Conservation (phyloP, 768 basidiomycete species). For the Cubamyces lactineus region DNA sequence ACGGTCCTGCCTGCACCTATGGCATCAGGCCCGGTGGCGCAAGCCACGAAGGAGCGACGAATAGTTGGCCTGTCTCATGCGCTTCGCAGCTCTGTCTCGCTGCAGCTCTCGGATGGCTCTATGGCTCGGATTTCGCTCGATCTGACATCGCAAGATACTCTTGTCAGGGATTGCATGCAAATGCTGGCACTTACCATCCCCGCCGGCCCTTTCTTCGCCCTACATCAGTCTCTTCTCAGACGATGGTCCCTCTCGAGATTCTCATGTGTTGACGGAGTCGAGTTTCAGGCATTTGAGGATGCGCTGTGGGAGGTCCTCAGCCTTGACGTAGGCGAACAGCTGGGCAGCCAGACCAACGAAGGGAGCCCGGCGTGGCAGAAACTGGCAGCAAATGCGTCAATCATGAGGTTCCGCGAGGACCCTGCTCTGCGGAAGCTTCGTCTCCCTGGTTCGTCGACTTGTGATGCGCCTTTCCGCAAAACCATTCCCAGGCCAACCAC, state of each 20-base stretch:
- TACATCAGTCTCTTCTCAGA: conserved; percentile 60
- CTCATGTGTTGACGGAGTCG: conserved; percentile 46
- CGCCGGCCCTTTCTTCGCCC: conserved; percentile 51
- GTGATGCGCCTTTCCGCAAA: background rate
- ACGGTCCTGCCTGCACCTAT: background rate
- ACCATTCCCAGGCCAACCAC: conserved; percentile 39
- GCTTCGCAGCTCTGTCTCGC: conserved; percentile 53
- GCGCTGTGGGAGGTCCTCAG: conserved; percentile 56
- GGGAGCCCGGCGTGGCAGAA: conserved; percentile 47
- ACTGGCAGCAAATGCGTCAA: conserved; percentile 48
- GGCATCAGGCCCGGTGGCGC: background rate
- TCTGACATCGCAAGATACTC: conserved; percentile 53
- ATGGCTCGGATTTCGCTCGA: conserved; percentile 53
- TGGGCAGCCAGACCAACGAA: conserved; percentile 15
- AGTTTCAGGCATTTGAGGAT: conserved; percentile 59
- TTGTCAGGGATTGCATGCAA: conserved; percentile 63
- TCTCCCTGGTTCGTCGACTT: conserved; percentile 33
- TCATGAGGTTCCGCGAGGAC: conserved; percentile 60
- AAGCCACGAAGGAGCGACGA: background rate
- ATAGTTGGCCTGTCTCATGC: conserved; percentile 52
- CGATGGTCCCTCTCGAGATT: conserved; percentile 56
- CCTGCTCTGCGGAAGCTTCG: conserved; percentile 52
- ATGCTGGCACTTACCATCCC: conserved; percentile 67
- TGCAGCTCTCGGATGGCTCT: conserved; percentile 57
- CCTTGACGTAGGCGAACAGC: conserved; percentile 22